Evolutionary conservation across 2,329 filamentous ascomycete genomes (phyloP).

Genomic region (Trichoderma cornu-damae): DNA sequence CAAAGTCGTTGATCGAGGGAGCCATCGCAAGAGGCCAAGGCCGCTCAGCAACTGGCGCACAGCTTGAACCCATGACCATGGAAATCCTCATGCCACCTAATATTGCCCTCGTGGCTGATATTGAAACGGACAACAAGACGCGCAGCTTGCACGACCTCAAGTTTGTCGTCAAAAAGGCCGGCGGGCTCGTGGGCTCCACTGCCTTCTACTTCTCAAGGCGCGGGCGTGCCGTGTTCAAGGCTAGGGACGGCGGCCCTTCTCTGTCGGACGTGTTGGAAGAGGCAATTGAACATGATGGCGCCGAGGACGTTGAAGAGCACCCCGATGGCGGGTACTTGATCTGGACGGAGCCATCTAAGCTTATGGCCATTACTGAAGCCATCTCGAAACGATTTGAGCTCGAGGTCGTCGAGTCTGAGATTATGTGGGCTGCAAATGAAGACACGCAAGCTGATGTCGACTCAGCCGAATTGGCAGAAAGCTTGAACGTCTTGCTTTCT

Average conservation of each 20-base stretch:
- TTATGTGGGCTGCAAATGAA: conserved; percentile 78
- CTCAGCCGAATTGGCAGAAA: conserved; percentile 48
- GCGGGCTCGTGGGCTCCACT: conserved; percentile 66
- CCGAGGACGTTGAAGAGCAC: conserved; percentile 64
- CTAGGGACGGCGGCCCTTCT: conserved; percentile 42
- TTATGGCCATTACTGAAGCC: conserved; percentile 35
- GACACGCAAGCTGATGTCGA: conserved; percentile 67
- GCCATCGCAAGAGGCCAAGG: conserved; percentile 89
- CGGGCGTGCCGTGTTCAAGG: conserved; percentile 67
- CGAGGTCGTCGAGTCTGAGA: conserved; percentile 68
- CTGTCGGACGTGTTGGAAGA: conserved; percentile 74
- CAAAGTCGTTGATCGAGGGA: conserved; percentile 76
- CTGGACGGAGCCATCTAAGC: conserved; percentile 35
- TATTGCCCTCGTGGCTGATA: conserved; percentile 75
- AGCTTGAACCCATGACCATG: conserved; percentile 71
- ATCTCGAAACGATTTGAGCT: conserved; percentile 60
- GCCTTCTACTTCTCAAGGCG: conserved; percentile 80
- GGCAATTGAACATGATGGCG: conserved; percentile 74
- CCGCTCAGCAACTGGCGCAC: conserved; percentile 64
- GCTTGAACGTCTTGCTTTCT: conserved; percentile 56
- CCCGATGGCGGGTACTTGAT: conserved; percentile 66
- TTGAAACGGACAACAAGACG: conserved; percentile 75
- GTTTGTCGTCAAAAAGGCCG: conserved; percentile 62
- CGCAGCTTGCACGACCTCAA: conserved; percentile 71
- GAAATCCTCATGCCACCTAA: conserved; percentile 76